Conservation (phyloP, 2,329 filamentous ascomycete species). For the Aspergillus novoparasiticus region DNA sequence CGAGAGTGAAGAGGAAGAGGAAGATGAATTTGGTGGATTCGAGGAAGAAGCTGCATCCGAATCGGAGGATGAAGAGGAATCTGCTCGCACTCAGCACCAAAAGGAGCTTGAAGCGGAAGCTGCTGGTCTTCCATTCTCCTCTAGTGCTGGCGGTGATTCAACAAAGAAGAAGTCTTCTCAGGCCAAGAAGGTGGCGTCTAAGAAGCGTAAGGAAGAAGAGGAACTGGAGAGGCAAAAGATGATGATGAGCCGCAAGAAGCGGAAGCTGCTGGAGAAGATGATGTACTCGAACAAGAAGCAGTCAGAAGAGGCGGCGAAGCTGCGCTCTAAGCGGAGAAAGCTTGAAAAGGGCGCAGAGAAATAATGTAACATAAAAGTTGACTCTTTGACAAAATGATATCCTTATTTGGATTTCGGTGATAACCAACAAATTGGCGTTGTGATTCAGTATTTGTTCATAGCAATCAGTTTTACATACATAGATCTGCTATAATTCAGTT, state of each 20-base stretch:
- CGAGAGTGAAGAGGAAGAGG: constrained; percentile 49
- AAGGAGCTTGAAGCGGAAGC: constrained; percentile 91
- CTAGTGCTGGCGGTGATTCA: constrained; percentile 58
- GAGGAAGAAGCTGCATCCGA: constrained; percentile 51
- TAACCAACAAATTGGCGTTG: constrained; percentile 20
- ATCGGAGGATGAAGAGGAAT: constrained; percentile 62
- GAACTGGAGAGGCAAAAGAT: constrained; percentile 92
- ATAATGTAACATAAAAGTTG: constrained; percentile 27
- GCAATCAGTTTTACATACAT: constrained; percentile 15
- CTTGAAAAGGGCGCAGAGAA: constrained; percentile 63
- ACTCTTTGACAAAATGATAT: constrained; percentile 27
- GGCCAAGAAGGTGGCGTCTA: constrained; percentile 68
- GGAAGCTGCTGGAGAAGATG: constrained; percentile 98
- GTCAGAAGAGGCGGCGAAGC: constrained; percentile 83
- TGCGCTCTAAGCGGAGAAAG: constrained; percentile 87
- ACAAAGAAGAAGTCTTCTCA: constrained; percentile 71
- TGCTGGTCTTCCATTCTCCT: constrained; percentile 60
- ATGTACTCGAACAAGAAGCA: constrained; percentile 91
- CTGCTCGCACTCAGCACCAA: constrained; percentile 72
- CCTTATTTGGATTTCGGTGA: constrained; percentile 23
- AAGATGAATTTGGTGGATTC: constrained; percentile 53
- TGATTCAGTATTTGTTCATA: constrained; percentile 17
- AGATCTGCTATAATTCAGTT: constrained; percentile 9
- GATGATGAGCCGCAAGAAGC: constrained; percentile 98
- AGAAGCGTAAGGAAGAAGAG: constrained; percentile 71